phyloP scores from a whole-genome alignment of 1,139 yeast genomes.

The Pichia sp. region DNA sequence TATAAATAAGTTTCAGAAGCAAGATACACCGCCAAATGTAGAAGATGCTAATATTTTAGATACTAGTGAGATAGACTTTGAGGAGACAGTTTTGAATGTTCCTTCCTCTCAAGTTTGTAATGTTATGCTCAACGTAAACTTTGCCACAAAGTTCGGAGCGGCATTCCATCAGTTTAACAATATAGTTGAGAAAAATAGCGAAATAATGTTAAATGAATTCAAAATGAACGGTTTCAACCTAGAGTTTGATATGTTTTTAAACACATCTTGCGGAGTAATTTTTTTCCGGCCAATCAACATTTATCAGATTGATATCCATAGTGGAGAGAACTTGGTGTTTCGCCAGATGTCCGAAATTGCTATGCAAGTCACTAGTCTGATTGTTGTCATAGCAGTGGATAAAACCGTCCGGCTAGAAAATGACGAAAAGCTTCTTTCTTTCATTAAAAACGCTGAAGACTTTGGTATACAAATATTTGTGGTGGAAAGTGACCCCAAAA shows the following conservation, averaged over 20 bases:
- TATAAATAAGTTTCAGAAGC: not conserved
- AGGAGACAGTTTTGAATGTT: not conserved
- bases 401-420: not conserved
- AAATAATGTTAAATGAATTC: conserved; percentile 10
- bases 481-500: conserved; percentile 2
- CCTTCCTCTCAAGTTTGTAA: conserved; percentile 1
- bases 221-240: not conserved
- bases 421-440: conserved; percentile 3
- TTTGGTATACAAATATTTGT: conserved; percentile 10
- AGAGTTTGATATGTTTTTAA: conserved; percentile 19
- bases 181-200: conserved; percentile 1
- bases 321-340: conserved; percentile 12
- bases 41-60: not conserved
- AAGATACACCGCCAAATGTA: not conserved
- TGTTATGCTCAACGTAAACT: conserved; percentile 9
- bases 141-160: conserved; percentile 14
- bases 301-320: conserved; percentile 15
- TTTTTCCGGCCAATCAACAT: conserved; percentile 15
- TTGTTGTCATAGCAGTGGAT: conserved; percentile 12
- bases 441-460: conserved; percentile 8
- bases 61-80: not conserved
- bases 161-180: conserved; percentile 13
- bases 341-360: conserved; percentile 12
- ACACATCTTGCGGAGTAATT: conserved; percentile 18
- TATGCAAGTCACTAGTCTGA: conserved; percentile 17